Base-by-base conservation (phyloP, 2,329 filamentous ascomycete species). In the Monosporascus sp. region DNA sequence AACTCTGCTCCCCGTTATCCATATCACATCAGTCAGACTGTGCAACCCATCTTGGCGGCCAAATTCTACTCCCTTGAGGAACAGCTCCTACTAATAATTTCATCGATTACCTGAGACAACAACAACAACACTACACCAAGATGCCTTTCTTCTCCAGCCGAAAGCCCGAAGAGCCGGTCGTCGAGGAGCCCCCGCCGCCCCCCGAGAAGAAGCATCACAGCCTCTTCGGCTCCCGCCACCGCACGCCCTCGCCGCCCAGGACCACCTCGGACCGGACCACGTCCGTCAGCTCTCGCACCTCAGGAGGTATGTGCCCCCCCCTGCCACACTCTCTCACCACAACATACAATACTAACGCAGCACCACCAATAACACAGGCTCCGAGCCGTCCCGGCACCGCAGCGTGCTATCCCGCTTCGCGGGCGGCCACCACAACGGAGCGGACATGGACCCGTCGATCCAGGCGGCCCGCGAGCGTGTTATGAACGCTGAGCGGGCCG, bases 401-500 rank as follows among this genome's bases (percentile, higher is more conserved):
- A 69, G 74, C 43, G 68, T 79, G 6, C 66, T 80, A 4, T 70
- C 71, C 36, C 73, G 74, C 45, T 70, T 68, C 50, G 73, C 77
- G 53, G 74, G 76, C 49, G 60, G 72, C 53, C 73, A 79, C 53
- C 73, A 79, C 60, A 71, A 67, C 58, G 60, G 72, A 55, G 62
- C 70, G 48, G 72, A 78, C 46, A 76, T 85, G 57, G 86, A 89
- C 68, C 81, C 83, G 0, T 79, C 75, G 57, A 87, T 89, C 63
- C 62, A 78, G 1, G 74, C 78, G 22, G 86, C 86, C 0, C 75
- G 81, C 4, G 80, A 88, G 68, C 78, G 80, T 36, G 79, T 89
- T 20, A 72, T 83, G 60, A 70, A 72, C 46, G 86, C 86, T 27
- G 86, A 89, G 70, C 65, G 71, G 0, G 83, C 85, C 0, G 86